Evolutionary conservation across 495 filamentous ascomycete genomes (phyloP).

Genomic region (Penicillium odoratum): DNA sequence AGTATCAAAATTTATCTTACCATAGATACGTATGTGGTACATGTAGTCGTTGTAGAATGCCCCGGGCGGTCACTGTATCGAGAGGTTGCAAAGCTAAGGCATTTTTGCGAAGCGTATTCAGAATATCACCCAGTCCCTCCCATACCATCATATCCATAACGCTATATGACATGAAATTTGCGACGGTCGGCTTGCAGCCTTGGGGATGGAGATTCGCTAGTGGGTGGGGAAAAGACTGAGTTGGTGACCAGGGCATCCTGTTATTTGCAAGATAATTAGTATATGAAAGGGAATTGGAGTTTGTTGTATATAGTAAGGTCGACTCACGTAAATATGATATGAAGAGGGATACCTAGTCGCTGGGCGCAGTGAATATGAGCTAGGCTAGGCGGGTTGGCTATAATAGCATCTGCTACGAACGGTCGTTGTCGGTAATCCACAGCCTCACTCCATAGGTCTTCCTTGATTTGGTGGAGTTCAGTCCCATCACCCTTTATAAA

Average conservation of each 20-base stretch:
- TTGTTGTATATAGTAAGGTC: slow-evolving; percentile 38
- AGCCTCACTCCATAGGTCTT: background rate
- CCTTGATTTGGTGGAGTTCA: background rate
- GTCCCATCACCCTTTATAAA: slow-evolving; percentile 12
- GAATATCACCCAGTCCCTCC: slow-evolving; percentile 76
- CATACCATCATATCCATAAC: slow-evolving; percentile 81
- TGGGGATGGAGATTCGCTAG: slow-evolving; percentile 55
- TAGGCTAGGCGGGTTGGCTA: slow-evolving; percentile 79
- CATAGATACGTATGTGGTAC: slow-evolving; percentile 80
- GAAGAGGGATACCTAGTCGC: slow-evolving; percentile 69
- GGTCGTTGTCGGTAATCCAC: slow-evolving; percentile 29
- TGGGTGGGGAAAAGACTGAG: slow-evolving; percentile 55
- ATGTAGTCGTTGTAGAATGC: slow-evolving; percentile 59
- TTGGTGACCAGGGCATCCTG: slow-evolving; percentile 57
- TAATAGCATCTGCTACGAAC: slow-evolving; percentile 77
- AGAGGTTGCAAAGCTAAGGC: slow-evolving; percentile 65
- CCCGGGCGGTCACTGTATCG: slow-evolving; percentile 66
- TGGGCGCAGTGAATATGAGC: slow-evolving; percentile 80
- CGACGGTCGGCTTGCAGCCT: slow-evolving; percentile 53
- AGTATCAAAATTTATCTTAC: slow-evolving; percentile 25
- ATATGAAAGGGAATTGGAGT: slow-evolving; percentile 51
- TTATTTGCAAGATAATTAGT: slow-evolving; percentile 40
- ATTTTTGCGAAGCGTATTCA: slow-evolving; percentile 69
- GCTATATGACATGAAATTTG: slow-evolving; percentile 74
- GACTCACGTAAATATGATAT: slow-evolving; percentile 66